Evolutionary conservation across 2,329 filamentous ascomycete species (phyloP).

Genomic region (Botrytis tulipae): DNA sequence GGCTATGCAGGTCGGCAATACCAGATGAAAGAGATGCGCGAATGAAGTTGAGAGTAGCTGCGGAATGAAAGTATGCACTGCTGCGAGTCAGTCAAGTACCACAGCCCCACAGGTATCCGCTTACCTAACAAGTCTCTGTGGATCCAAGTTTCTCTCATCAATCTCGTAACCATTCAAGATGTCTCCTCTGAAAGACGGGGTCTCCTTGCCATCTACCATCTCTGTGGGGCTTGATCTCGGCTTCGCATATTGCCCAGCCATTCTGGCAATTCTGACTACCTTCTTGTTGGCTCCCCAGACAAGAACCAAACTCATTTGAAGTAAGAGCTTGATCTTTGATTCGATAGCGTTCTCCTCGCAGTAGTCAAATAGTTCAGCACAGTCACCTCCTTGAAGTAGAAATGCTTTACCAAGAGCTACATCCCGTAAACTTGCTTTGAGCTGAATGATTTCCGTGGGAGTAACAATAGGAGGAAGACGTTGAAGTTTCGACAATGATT

Average conservation of each 20-base stretch:
- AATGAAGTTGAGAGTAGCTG: constrained; percentile 91
- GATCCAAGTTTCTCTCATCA: constrained; percentile 77
- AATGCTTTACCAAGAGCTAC: constrained; percentile 91
- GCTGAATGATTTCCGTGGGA: constrained; percentile 72
- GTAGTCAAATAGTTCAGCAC: constrained; percentile 96
- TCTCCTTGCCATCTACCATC: constrained; percentile 72
- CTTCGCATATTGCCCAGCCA: constrained; percentile 98
- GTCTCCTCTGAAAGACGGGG: constrained; percentile 90
- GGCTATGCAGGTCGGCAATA: constrained; percentile 89
- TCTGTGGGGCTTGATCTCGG: constrained; percentile 88
- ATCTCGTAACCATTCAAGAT: constrained; percentile 87
- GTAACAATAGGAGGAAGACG: constrained; percentile 76
- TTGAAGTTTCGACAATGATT: constrained; percentile 62
- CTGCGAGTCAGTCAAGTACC: constrained; percentile 16
- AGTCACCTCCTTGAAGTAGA: constrained; percentile 93
- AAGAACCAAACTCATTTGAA: constrained; percentile 95
- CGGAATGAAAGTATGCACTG: constrained; percentile 91
- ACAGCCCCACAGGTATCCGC: constrained; percentile 25
- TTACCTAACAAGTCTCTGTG: constrained; percentile 72
- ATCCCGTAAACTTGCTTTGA: constrained; percentile 77
- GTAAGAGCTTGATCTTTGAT: constrained; percentile 90
- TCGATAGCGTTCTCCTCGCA: constrained; percentile 87
- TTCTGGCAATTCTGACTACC: constrained; percentile 89
- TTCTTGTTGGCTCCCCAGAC: constrained; percentile 82
- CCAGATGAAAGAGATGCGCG: constrained; percentile 80